phyloP scores from a whole-genome alignment of 139 green algal species.

The Chlamydomonas incerta region DNA sequence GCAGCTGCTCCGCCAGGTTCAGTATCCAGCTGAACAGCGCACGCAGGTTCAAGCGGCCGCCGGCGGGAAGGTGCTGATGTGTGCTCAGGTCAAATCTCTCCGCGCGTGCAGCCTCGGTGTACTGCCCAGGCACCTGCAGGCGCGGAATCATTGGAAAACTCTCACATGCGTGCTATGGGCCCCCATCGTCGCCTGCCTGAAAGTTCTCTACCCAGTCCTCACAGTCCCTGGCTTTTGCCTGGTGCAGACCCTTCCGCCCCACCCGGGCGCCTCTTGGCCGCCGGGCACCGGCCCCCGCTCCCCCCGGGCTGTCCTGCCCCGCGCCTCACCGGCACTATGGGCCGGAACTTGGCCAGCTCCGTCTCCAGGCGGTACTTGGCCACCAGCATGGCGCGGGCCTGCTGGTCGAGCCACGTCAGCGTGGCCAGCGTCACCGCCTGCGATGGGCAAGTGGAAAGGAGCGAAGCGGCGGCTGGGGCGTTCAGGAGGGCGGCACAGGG shows the following conservation, averaged over 20 bases:
- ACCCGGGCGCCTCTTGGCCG: too few relatives aligned
- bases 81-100: conserved; percentile 12
- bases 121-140: background rate
- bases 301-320: too few relatives aligned
- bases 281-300: too few relatives aligned
- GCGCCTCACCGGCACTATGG: conserved; percentile 1
- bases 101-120: background rate
- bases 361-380: conserved; percentile 12
- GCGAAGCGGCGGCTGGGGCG: background rate
- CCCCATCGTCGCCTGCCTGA: too few relatives aligned
- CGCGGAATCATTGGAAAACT: too few relatives aligned
- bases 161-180: too few relatives aligned
- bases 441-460: background rate
- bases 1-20: background rate
- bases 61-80: conserved; percentile 30
- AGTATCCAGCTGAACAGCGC: conserved; percentile 8
- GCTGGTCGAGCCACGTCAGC: conserved; percentile 40
- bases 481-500: too few relatives aligned
- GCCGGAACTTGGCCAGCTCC: conserved; percentile 37
- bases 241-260: too few relatives aligned
- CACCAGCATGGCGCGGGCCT: conserved; percentile 33
- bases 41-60: conserved; percentile 33
- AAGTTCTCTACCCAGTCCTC: too few relatives aligned
- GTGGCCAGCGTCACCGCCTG: conserved; percentile 30
- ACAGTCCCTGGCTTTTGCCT: too few relatives aligned